Evolutionary conservation across 371 early-diverging fungal species (phyloP), one percentile per base, ranked within the genome.

Genomic region (Mucor lusitanicus): DNA sequence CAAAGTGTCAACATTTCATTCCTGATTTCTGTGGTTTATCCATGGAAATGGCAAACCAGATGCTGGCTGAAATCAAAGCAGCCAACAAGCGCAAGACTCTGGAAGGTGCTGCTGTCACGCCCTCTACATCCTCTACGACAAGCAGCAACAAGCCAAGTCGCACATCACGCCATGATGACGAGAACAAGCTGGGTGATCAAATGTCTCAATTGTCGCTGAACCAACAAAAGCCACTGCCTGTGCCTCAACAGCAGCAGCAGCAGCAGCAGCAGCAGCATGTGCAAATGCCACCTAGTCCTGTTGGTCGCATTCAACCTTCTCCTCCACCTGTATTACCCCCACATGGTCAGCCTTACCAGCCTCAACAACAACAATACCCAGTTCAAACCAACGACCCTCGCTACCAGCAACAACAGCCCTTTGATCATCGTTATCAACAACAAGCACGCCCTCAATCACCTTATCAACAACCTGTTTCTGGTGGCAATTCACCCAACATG

Each of bases 1-100:
- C 87, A 1, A 84, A 83, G 3, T 99, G 99, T 83, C 81, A 87
- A 65, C 85, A 85, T 46, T 84, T 91, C 59, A 89, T 99, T 1
- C 99, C 99, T 30, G 91, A 95, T 70, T 92, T 95, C 44, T 99
- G 99, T 76, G 98, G 99, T 19, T 82, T 98, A 66, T 87, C 89
- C 19, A 88, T 91, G 85, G 90, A 90, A 54, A 84, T 91, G 81
- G 95, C 95, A 0, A 90, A 88, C 67, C 90, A 91, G 67, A 90
- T 95, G 84, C 69, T 94, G 53, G 83, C 84, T 59, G 92, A 90
- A 67, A 91, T 93, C 65, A 88, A 89, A 71, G 73, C 73, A 6
- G 85, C 84, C 12, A 87, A 89, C 0, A 87, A 88, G 63, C 69
- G 83, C 21, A 70, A 73, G 40, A 77, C 77, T 6, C 55, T 61